These are phyloP conservation scores for Silene conica DNA, from an alignment of 148 eudicot genomes.

Conservation along the genomic window DNA sequence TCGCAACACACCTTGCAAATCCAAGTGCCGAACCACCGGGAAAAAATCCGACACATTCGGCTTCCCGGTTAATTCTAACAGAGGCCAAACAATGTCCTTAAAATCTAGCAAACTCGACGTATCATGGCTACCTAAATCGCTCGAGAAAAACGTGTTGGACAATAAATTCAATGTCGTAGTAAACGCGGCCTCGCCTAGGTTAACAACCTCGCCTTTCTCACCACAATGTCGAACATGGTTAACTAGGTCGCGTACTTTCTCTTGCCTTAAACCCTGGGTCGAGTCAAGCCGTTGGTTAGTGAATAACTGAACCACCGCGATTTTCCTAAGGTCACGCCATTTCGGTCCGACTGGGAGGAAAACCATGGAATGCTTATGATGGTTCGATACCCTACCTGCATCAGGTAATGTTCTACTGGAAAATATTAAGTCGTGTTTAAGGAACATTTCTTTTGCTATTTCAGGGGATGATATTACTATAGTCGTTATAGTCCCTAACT, in stretches of 20 bases:
- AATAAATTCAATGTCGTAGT: constrained; percentile 30
- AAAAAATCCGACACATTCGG: background rate
- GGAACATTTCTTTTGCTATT: constrained; percentile 16
- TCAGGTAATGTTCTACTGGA: background rate
- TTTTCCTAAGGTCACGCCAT: constrained; percentile 27
- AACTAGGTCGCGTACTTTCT: constrained; percentile 24
- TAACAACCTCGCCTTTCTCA: constrained; percentile 6
- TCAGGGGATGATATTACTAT: constrained; percentile 37
- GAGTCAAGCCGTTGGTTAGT: constrained; percentile 19
- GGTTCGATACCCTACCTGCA: constrained; percentile 3
- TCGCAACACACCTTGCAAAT: background rate
- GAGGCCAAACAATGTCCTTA: background rate
- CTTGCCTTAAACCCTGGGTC: constrained; percentile 21
- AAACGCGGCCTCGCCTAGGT: constrained; percentile 27
- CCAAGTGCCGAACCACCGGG: background rate
- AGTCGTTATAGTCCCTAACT: constrained; percentile 34
- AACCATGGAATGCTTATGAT: constrained; percentile 17
- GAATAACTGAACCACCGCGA: constrained; percentile 22
- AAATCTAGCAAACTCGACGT: background rate
- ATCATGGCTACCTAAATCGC: constrained; percentile 20
- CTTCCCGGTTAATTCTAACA: background rate
- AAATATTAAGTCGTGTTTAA: constrained; percentile 4
- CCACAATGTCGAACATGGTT: constrained; percentile 5
- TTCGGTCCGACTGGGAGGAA: constrained; percentile 13
- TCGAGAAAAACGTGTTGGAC: constrained; percentile 26